Percentiles rank a stretch among this genome's conserved stretches.
Conservation (phyloP, 2,329 filamentous ascomycete species). For the Aspergillus persii region DNA sequence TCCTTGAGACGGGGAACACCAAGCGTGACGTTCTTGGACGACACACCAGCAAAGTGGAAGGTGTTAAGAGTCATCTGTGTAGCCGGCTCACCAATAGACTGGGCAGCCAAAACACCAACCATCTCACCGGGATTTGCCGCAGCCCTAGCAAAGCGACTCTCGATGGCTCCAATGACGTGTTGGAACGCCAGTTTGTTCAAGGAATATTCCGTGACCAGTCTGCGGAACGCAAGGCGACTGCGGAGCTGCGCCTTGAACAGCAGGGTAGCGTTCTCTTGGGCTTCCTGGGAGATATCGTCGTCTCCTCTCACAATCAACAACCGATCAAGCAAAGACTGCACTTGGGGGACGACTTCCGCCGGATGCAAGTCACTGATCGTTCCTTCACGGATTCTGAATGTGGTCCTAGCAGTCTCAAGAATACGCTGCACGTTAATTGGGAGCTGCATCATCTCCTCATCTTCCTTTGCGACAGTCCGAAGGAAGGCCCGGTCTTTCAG, state of each 20-base stretch:
- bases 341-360: conserved; percentile 76
- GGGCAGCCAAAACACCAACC: conserved; percentile 95
- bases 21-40: conserved; percentile 98
- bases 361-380: conserved; percentile 88
- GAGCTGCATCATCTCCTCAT: conserved; percentile 83
- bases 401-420: conserved; percentile 82
- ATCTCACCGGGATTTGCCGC: conserved; percentile 93
- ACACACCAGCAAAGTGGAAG: conserved; percentile 99
- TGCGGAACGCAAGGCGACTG: conserved; percentile 88
- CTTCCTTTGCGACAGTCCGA: conserved; percentile 69
- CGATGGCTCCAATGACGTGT: conserved; percentile 85
- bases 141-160: conserved; percentile 81
- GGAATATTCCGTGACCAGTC: conserved; percentile 79
- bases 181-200: conserved; percentile 90
- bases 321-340: conserved; percentile 70
- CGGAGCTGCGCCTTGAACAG: conserved; percentile 90
- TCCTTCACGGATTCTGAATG: conserved; percentile 84
- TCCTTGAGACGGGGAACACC: conserved; percentile 99
- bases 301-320: conserved; percentile 83
- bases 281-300: conserved; percentile 79
- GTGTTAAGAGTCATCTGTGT: conserved; percentile 99
- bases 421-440: conserved; percentile 90
- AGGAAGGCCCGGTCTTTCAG: conserved; percentile 71
- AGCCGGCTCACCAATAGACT: conserved; percentile 97
- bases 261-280: conserved; percentile 82